Conservation (phyloP, 2,329 filamentous ascomycete species). For the Ophiocordyceps camponoti-leonardi region DNA sequence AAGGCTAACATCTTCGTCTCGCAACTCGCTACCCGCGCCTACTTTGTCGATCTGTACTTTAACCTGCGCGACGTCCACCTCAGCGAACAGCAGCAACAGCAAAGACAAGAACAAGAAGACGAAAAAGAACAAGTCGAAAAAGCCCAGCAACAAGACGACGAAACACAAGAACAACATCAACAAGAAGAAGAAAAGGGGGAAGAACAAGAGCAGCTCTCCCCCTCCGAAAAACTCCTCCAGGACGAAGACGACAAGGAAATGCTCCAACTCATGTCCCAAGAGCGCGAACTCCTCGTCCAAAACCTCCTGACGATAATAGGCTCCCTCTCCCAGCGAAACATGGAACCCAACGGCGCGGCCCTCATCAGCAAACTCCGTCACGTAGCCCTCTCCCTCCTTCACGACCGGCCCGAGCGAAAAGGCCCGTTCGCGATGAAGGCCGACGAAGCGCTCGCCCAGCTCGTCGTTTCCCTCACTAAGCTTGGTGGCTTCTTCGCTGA, state of each 20-base stretch:
- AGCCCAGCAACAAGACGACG: no score
- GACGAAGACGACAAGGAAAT: constrained; percentile 28
- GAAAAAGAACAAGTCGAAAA: neutral
- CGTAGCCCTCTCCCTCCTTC: constrained; percentile 64
- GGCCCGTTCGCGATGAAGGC: constrained; percentile 34
- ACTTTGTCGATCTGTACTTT: constrained; percentile 76
- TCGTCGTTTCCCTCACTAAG: constrained; percentile 58
- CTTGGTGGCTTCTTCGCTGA: constrained; percentile 39
- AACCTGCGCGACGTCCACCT: constrained; percentile 52
- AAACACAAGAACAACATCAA: neutral
- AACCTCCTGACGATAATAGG: constrained; percentile 59
- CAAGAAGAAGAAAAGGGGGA: no score
- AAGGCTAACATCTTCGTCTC: constrained; percentile 81
- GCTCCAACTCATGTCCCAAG: constrained; percentile 49
- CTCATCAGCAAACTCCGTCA: constrained; percentile 73
- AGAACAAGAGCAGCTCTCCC: neutral
- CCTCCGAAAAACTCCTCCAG: constrained; percentile 14
- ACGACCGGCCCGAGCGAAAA: constrained; percentile 33
- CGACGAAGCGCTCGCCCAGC: constrained; percentile 53
- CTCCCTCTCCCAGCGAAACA: constrained; percentile 67
- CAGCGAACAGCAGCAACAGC: constrained; percentile 12
- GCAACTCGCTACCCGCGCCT: constrained; percentile 64
- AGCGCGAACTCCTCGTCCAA: constrained; percentile 67
- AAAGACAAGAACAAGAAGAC: neutral
- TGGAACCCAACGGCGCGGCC: constrained; percentile 53